These are phyloP conservation scores for Colletotrichum cereale DNA, from an alignment of 2,329 filamentous ascomycete species.

Conservation along the genomic window DNA sequence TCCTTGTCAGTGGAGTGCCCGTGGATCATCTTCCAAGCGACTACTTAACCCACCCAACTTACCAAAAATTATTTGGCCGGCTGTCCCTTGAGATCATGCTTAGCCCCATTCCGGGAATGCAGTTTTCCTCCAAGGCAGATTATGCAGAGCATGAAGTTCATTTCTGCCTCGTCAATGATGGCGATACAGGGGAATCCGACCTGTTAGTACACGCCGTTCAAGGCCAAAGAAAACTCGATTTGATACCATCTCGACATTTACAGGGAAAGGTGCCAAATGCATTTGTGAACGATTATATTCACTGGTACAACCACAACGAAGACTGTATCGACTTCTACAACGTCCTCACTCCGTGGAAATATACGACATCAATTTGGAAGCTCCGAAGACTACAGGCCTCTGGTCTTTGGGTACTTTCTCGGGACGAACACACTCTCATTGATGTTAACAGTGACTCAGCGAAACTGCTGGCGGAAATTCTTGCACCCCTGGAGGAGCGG, in stretches of 20 bases:
- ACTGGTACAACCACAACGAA: slow-evolving; percentile 58
- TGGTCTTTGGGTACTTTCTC: not conserved
- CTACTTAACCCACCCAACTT: slow-evolving; percentile 57
- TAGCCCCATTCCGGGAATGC: slow-evolving; percentile 52
- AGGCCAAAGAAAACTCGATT: not conserved
- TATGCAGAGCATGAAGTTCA: slow-evolving; percentile 47
- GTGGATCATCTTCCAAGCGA: slow-evolving; percentile 59
- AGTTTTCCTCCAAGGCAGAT: slow-evolving; percentile 52
- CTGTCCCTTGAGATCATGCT: slow-evolving; percentile 63
- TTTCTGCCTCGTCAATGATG: slow-evolving; percentile 45
- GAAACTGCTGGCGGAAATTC: not conserved
- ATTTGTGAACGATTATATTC: slow-evolving; percentile 56
- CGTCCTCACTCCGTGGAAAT: no score
- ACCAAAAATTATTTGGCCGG: no score
- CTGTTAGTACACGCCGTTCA: not conserved
- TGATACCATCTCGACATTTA: not conserved
- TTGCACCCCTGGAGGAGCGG: not conserved
- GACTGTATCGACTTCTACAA: slow-evolving; percentile 50
- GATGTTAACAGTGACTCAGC: not conserved
- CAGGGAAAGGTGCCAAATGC: slow-evolving; percentile 45
- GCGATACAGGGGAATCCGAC: not conserved
- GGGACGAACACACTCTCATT: no score
- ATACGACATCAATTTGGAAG: slow-evolving; percentile 14
- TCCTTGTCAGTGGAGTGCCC: slow-evolving; percentile 65
- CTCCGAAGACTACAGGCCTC: not conserved